A percentile compares a stretch with the other conserved stretches of the same genome.
Conservation (phyloP, 257 asterid species). For the Fraxinus excelsior region DNA sequence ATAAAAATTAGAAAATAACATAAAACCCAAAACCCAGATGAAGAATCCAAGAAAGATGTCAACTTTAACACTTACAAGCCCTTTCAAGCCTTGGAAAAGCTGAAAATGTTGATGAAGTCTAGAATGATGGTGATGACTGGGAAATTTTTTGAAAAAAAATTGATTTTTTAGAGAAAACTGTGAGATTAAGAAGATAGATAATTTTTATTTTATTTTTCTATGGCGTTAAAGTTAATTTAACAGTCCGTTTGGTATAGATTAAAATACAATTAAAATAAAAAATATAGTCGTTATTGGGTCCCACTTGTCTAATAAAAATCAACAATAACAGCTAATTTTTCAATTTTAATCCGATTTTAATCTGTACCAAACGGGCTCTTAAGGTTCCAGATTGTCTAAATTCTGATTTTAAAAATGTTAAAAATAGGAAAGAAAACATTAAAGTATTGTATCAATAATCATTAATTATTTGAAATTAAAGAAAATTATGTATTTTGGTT, state of each 20-base stretch:
- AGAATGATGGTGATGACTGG: background rate
- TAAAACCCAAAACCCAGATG: no score
- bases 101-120: background rate
- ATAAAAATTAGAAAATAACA: no score
- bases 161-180: slow-evolving; percentile 31
- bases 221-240: slow-evolving; percentile 32
- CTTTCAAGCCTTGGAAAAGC: slow-evolving; percentile 27
- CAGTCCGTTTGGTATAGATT: no score
- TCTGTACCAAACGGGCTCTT: no score
- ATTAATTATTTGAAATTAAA: slow-evolving; percentile 45
- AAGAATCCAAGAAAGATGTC: slow-evolving; percentile 26
- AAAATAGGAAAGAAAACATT: slow-evolving; percentile 34
- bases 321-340: no score
- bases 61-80: slow-evolving; percentile 30
- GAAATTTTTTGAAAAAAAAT: slow-evolving; percentile 33
- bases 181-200: slow-evolving; percentile 13
- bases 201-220: slow-evolving; percentile 7
- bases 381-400: slow-evolving; percentile 58
- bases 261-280: no score
- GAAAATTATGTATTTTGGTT: slow-evolving; percentile 79
- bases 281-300: no score
- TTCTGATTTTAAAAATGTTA: slow-evolving; percentile 29
- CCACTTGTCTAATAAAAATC: no score
- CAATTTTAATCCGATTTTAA: no score
- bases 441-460: slow-evolving; percentile 45